Percentiles rank a stretch among this genome's conserved stretches.
These are phyloP conservation scores for Camelina sativa DNA, from an alignment of 345 rosid species.

Conservation along the genomic window DNA sequence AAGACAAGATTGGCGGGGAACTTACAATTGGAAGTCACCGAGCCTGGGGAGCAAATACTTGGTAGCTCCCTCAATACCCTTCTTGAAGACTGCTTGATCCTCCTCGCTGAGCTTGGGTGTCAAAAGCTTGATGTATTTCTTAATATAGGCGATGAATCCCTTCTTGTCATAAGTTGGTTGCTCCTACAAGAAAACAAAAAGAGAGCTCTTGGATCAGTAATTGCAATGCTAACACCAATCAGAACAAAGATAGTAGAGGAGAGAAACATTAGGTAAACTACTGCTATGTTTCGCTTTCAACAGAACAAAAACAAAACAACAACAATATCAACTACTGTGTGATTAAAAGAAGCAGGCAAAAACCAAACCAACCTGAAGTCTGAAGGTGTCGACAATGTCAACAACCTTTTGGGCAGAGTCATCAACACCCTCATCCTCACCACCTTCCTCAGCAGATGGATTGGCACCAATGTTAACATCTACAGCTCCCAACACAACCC, in stretches of 20 bases:
- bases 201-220: background rate
- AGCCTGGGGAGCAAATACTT: constrained; percentile 85
- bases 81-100: constrained; percentile 63
- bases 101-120: constrained; percentile 65
- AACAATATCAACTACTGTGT: background rate
- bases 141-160: constrained; percentile 66
- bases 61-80: constrained; percentile 86
- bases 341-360: background rate
- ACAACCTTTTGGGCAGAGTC: constrained; percentile 81
- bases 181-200: constrained; percentile 55
- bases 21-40: constrained; percentile 92
- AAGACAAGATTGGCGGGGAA: background rate
- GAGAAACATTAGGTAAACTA: background rate
- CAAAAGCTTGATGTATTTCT: constrained; percentile 78
- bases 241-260: background rate
- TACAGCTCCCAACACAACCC: constrained; percentile 81
- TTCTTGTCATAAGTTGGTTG: constrained; percentile 95
- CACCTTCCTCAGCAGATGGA: constrained; percentile 92
- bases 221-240: background rate
- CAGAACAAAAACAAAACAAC: too few relatives aligned
- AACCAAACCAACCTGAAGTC: constrained; percentile 76
- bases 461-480: constrained; percentile 93
- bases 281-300: too few relatives aligned
- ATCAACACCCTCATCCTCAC: constrained; percentile 89
- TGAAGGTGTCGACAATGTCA: constrained; percentile 97